Conservation (phyloP, 495 filamentous ascomycete genomes). For the Aspergillus olivimuriae region DNA sequence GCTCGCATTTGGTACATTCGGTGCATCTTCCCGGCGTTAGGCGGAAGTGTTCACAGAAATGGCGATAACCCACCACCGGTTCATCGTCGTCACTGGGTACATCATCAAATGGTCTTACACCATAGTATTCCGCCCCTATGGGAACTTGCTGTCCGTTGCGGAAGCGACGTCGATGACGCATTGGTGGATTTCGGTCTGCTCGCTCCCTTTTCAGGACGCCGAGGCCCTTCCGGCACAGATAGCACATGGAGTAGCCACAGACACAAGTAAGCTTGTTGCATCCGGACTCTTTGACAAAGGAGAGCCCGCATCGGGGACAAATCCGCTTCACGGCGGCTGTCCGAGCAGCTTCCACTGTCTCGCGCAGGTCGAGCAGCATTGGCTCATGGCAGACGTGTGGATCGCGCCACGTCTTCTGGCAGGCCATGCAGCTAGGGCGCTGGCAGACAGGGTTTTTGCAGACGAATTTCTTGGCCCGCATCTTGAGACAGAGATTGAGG, state of each 20-base stretch:
- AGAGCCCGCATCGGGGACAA: conserved; percentile 81
- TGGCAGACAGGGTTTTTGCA: conserved; percentile 63
- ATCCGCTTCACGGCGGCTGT: conserved; percentile 93
- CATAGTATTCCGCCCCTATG: too few relatives aligned
- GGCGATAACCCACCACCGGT: conserved; percentile 61
- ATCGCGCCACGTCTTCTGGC: conserved; percentile 57
- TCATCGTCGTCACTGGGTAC: neutral
- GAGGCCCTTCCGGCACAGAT: conserved; percentile 63
- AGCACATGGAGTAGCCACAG: conserved; percentile 99
- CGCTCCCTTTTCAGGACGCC: neutral
- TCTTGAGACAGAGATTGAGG: conserved; percentile 55
- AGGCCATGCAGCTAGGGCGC: conserved; percentile 71
- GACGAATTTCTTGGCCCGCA: conserved; percentile 61
- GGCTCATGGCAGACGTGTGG: conserved; percentile 63
- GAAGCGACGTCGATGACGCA: too few relatives aligned
- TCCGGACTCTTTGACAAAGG: conserved; percentile 85
- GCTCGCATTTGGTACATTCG: conserved; percentile 81
- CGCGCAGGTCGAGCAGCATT: conserved; percentile 64
- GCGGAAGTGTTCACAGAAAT: conserved; percentile 97
- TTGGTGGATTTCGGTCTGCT: conserved; percentile 4
- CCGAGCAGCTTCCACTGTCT: conserved; percentile 83
- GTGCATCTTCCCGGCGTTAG: conserved; percentile 60
- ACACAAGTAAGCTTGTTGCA: conserved; percentile 97
- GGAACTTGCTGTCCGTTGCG: too few relatives aligned
- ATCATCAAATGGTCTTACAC: too few relatives aligned